Base-by-base conservation (phyloP, 345 rosid genomes). In the Pseudoturritis turrita region DNA sequence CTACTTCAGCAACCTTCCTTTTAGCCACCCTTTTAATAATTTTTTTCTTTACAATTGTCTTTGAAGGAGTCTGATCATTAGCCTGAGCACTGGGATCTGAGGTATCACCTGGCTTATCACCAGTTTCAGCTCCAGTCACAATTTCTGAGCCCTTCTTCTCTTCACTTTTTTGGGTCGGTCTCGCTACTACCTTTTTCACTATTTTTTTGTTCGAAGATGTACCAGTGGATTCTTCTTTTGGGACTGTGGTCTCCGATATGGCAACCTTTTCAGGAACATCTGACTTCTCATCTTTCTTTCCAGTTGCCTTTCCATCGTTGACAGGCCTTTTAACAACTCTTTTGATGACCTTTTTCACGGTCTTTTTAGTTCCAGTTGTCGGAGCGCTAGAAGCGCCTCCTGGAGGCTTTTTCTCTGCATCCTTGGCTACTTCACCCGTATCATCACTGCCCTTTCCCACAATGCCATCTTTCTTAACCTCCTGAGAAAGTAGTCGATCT, bases 1-100 rank as follows among this genome's bases (percentile, higher is more conserved):
- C 73, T 68, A 39, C 79, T 51, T 76, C 83, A 60, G 83, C 55
- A 28, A 81, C 79, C 85, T 92, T 95, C 78, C 83, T 83, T 82
- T 87, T 91, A 57, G 86, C 76, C n/a, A 95, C 96, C 79, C 89
- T 87, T 79, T 82, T 95, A 59, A 95, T 80, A 45, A 91, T 71
- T 78, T 89, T 91, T 82, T 81, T 91, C 81, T 89, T 89, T 43
- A 83, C 50, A 19, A 82, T 72, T 52, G 91, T 82, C 77, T 85
- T 91, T 61, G 72, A 79, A 80, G 78, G 35, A 40, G 83, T 47
- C 66, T 84, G 83, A 73, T 84, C 83, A 53, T 19, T 80, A 59
- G 65, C 62, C 49, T 74, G 74, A 59, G 74, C 47, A 60, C 68
- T 60, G 39, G 78, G 64, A 53, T 79, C 86, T 57, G 82, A 81